Percentiles rank a stretch among this genome's conserved stretches.
Conservation (phyloP, 108 stramenopile species). For the Skeletonema menzelii region DNA sequence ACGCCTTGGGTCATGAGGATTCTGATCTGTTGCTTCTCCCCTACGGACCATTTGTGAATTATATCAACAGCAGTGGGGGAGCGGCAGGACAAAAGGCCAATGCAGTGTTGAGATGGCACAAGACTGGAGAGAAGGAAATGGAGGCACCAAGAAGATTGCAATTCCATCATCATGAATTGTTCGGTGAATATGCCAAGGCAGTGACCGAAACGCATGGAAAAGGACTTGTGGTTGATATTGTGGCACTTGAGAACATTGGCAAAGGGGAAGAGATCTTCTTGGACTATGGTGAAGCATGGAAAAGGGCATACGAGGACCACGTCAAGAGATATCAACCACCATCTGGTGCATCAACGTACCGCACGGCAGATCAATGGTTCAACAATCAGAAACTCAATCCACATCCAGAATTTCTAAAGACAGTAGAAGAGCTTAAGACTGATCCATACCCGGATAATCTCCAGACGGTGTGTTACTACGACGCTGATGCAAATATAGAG, state of each 20-base stretch:
- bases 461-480: slow-evolving; percentile 25
- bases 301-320: slow-evolving; percentile 36
- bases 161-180: slow-evolving; percentile 32
- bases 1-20: slow-evolving; percentile 29
- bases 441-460: slow-evolving; percentile 23
- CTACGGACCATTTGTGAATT: slow-evolving; percentile 29
- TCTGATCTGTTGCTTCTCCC: slow-evolving; percentile 30
- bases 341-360: slow-evolving; percentile 7
- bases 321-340: slow-evolving; percentile 38
- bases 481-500: slow-evolving; percentile 1
- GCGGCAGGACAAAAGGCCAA: slow-evolving; percentile 20
- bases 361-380: slow-evolving; percentile 22
- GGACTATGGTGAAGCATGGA: slow-evolving; percentile 66
- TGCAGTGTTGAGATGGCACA: slow-evolving; percentile 35
- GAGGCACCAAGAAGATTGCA: slow-evolving; percentile 15
- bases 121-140: slow-evolving; percentile 7
- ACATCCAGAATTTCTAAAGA: slow-evolving; percentile 15
- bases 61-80: slow-evolving; percentile 23
- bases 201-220: slow-evolving; percentile 28
- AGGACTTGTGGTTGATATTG: slow-evolving; percentile 57
- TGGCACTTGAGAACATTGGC: slow-evolving; percentile 29
- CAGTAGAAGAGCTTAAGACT: slow-evolving; percentile 11
- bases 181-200: slow-evolving; percentile 14
- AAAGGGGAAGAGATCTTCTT: slow-evolving; percentile 46
- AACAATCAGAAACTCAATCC: slow-evolving; percentile 11